Percentiles rank a stretch among this genome's conserved stretches.
These are phyloP conservation scores for Clavispora asparagi DNA, from an alignment of 805 yeast genomes.

Conservation along the genomic window DNA sequence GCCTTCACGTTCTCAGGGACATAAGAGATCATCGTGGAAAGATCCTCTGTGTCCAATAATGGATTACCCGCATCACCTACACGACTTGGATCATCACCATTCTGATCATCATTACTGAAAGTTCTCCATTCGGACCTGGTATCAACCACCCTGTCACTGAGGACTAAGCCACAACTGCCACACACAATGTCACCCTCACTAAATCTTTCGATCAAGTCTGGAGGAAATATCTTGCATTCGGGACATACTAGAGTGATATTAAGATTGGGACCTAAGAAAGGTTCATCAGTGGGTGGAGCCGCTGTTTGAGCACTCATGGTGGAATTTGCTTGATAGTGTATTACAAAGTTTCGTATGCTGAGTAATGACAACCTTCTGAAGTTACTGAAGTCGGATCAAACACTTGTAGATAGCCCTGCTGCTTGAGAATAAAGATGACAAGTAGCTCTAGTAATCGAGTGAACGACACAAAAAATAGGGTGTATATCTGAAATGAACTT, in stretches of 20 bases:
- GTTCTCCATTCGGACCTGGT: conserved; percentile 99
- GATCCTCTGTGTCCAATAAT: conserved; percentile 81
- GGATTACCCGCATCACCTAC: conserved; percentile 98
- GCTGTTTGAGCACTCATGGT: conserved; percentile 9
- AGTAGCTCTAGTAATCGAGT: conserved; percentile 1
- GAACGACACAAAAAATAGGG: background rate
- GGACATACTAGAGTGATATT: conserved; percentile 91
- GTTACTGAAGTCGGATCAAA: background rate
- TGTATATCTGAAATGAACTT: background rate
- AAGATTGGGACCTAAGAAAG: conserved; percentile 66
- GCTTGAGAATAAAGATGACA: background rate
- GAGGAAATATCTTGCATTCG: conserved; percentile 93
- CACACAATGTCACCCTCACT: conserved; percentile 99
- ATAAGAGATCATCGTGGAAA: conserved; percentile 86
- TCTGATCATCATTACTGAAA: conserved; percentile 94
- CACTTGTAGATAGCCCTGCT: background rate
- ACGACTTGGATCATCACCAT: conserved; percentile 98
- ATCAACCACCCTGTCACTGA: conserved; percentile 88
- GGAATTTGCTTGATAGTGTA: background rate
- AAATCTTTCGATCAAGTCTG: conserved; percentile 89
- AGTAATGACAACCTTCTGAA: background rate
- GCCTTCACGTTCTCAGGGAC: conserved; percentile 79
- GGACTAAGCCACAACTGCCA: conserved; percentile 91
- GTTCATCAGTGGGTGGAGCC: conserved; percentile 18
- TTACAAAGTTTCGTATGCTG: background rate